Base-by-base conservation (phyloP, 371 early-diverging fungal species). In the Smittium culicis region DNA sequence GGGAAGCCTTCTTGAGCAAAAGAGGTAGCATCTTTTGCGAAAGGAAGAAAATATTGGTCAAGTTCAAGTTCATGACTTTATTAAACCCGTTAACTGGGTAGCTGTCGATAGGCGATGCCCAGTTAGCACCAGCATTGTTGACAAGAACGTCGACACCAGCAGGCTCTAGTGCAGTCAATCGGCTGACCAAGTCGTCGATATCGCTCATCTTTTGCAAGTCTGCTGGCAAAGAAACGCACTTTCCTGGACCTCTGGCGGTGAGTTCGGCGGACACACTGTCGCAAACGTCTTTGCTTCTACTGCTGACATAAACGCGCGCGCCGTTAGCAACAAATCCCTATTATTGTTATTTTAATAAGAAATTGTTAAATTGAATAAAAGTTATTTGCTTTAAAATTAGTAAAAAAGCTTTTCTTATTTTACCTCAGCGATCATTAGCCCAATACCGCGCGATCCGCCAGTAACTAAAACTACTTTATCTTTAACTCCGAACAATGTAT, bases 11-110 rank as follows among this genome's bases (percentile, higher is more conserved):
- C 17, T 82, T 80, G 67, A 84, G 81, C 25, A 95, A 80, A 58
- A 86, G 75, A 17, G 92, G 91, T 27, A 91, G 70, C 66, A 87
- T 82, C 34, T 68, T 86, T 73, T 86, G 88, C 0, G 90, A 91
- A 68, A 94, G 79, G 16, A 84, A 86, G 67, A 93, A 96, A 58
- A 90, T 78, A 54, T 87, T 81, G 77, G 88, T 90, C 28, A 94
- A 80, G 73, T 96, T 96, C 59, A 96, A 79, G 58, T 88, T 89
- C 83, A 96, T 83, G 56, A 91, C 82, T 72, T 91, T 91, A 71
- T 80, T 76, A 69, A 85, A 89, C 16, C 88, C 88, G 0, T 67
- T 68, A 59, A 87, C 87, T 0, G 88, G 86, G 67, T 88, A 89
- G 33, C 68, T 54, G 81, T 85, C 1, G 88, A 58, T 17, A 30